Conservation (phyloP, 164 flowering plant species). For the Vitis rupestris region DNA sequence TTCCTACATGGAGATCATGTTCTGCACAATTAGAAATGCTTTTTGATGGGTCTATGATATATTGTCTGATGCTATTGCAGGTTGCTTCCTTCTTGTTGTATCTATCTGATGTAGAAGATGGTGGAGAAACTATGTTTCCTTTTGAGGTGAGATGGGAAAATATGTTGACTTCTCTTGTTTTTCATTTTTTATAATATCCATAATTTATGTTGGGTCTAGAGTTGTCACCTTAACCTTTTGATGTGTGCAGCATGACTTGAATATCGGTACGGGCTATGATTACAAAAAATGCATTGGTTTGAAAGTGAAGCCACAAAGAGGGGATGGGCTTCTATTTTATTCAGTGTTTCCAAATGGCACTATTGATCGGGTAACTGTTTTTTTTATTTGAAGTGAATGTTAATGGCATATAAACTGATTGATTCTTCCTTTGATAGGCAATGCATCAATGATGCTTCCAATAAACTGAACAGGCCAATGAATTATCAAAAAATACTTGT, state of each 20-base stretch:
- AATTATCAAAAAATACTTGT: too few relatives aligned
- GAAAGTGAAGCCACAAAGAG: conserved; percentile 85
- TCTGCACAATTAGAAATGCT: too few relatives aligned
- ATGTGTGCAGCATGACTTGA: conserved; percentile 56
- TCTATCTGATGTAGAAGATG: conserved; percentile 78
- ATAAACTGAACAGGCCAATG: too few relatives aligned
- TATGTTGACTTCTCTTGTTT: neutral
- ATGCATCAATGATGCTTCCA: too few relatives aligned
- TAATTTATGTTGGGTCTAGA: too few relatives aligned
- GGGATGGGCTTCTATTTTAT: conserved; percentile 90
- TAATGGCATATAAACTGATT: too few relatives aligned
- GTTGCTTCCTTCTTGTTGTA: conserved; percentile 80
- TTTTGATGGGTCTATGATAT: too few relatives aligned
- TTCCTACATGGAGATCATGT: too few relatives aligned
- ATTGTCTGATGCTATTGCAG: conserved; percentile 29
- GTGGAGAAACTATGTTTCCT: conserved; percentile 92
- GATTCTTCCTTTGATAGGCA: too few relatives aligned
- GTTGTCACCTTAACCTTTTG: neutral
- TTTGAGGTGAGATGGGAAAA: conserved; percentile 51
- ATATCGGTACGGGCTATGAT: conserved; percentile 57
- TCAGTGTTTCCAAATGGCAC: conserved; percentile 82
- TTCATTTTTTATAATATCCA: too few relatives aligned
- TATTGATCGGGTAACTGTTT: conserved; percentile 66
- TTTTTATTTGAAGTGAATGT: neutral
- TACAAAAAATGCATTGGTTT: conserved; percentile 69